Evolutionary conservation across 1,284 basidiomycete species (phyloP), one percentile per base, ranked within the genome.

Genomic region (Sanghuangporus weigelae): DNA sequence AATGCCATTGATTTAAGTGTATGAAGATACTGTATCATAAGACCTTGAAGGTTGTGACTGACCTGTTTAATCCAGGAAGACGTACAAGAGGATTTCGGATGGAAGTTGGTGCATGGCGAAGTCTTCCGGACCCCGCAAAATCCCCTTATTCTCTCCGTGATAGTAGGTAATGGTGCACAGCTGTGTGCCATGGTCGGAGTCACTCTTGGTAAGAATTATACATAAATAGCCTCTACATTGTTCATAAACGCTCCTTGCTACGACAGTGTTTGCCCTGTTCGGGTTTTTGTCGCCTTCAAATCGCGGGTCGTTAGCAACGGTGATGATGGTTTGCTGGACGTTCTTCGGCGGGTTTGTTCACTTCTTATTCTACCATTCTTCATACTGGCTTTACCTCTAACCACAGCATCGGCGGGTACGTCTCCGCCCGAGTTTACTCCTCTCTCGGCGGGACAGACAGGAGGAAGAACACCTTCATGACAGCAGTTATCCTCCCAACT

Each of bases 231-330:
- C 31, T 57, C 26, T 21, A 48, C 19, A 39, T 57, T 35, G 62
- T n/a, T 46, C 46, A 7, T 26, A 21, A 16, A 21, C 26, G 51
- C n/a, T 23, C 14, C 16, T n/a, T 36, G 23, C 38, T 11, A 23
- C 3, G 16, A 10, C 68, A 91, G 87, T 98, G 3, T 99, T 98
- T 73, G 96, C 96, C 1, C 80, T 98, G n/a, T 77, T 98, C 58
- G 96, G 96, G n/a, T 98, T 98, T 80, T 80, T 98, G 48, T 96
- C 93, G 1, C 96, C 96, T 1, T 95, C 95, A 14, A 98, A 98
- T 72, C 89, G 96, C 46, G 96, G 96, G 39, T 92, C 93, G 7
- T 84, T 99, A 11, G 94, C 93, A 0, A 98, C 96, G 1, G 93
- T 98, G 53, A 95, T 99, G 89, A 90, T 98, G 78, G 86, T 98